phyloP scores from a whole-genome alignment of 2,329 filamentous ascomycete genomes.

The Trichophyton simii region DNA sequence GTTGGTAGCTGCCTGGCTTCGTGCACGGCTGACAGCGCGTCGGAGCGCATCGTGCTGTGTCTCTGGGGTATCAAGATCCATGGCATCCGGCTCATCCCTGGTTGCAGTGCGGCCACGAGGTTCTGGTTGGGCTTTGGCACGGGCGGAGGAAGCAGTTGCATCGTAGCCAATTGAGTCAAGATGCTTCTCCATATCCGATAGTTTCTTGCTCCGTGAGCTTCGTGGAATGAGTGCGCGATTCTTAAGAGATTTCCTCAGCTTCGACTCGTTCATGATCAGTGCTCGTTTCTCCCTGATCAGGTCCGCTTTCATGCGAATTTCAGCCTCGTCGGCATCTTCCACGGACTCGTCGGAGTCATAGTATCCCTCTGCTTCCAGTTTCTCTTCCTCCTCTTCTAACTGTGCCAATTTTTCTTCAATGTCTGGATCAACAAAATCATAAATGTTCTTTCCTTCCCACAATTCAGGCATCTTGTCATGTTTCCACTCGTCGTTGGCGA shows the following conservation, averaged over 20 bases:
- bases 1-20: constrained; percentile 40
- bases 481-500: constrained; percentile 87
- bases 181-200: constrained; percentile 76
- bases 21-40: constrained; percentile 60
- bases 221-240: constrained; percentile 90
- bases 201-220: constrained; percentile 63
- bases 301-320: constrained; percentile 82
- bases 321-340: constrained; percentile 78
- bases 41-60: constrained; percentile 38
- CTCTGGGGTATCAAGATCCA: constrained; percentile 32
- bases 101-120: constrained; percentile 62
- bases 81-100: constrained; percentile 48
- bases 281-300: constrained; percentile 90
- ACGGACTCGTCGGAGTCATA: constrained; percentile 77
- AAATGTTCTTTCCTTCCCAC: constrained; percentile 90
- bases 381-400: constrained; percentile 90
- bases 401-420: constrained; percentile 87
- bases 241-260: constrained; percentile 93
- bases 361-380: constrained; percentile 78
- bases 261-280: constrained; percentile 84
- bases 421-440: constrained; percentile 93
- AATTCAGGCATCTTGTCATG: constrained; percentile 91
- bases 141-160: constrained; percentile 58
- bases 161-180: constrained; percentile 76
- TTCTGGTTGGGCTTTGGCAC: constrained; percentile 38